Evolutionary conservation across 2,329 filamentous ascomycete genomes (phyloP), one percentile per base, ranked within the genome.

Genomic region (Akanthomyces lecanii): DNA sequence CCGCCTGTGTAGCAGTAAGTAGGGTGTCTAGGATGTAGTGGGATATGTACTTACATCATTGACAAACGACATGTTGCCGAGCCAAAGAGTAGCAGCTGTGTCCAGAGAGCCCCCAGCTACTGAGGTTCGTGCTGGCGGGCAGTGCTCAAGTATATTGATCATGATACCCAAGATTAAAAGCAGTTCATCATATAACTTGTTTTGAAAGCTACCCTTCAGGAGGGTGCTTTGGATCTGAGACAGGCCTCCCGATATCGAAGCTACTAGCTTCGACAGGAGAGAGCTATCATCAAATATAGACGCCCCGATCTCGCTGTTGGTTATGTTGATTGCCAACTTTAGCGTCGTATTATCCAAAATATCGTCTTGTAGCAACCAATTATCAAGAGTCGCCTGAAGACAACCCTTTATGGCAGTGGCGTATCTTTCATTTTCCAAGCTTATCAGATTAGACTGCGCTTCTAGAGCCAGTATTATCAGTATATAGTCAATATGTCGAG

Each of bases 71-170:
- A 87, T 83, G 66, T 89, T 87, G 48, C 85, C 81, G n/a, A 88
- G 77, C 74, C 92, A 96, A 11, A 89, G 77, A 45, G 76, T 75
- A 38, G 90, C 79, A 42, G 96, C 79, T 56, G 76, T 76, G 55
- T 86, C 81, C 42, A 92, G 75, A 8, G 85, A 78, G 70, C 66
- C 66, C 11, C 65, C 67, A 0, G 69, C 68, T 3, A 77, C 64
- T 6, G 72, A 73, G 21, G 76, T 73, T 60, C 88, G 81, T 14
- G 89, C 88, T 25, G 80, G 73, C 18, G 86, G 79, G 70, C 87
- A 92, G 71, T 91, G 88, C 72, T 97, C 92, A 10, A 91, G 85
- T 61, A 97, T 84, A 70, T 97, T 97, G 74, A 96, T 96, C 75
- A 94, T 84, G 25, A 91, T 85, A 0, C 92, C 93, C 45, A 97